A percentile compares a stretch with the other conserved stretches of the same genome.
Evolutionary conservation across 352 stramenopile genomes (phyloP).

Genomic region (Globisporangium echinulatum): DNA sequence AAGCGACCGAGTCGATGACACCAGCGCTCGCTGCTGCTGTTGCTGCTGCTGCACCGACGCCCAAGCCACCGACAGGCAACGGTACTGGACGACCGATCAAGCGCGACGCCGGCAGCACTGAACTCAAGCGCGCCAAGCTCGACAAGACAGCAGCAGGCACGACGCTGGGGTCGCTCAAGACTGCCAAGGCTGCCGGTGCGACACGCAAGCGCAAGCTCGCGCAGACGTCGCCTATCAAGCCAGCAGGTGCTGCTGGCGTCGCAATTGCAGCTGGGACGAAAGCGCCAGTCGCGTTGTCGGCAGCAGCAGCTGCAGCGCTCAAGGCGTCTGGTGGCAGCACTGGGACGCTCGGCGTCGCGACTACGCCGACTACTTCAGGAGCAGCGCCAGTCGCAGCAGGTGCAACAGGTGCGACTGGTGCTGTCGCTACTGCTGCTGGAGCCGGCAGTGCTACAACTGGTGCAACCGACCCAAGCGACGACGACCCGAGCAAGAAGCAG

Average conservation of each 20-base stretch:
- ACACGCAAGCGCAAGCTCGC: conserved; percentile 72
- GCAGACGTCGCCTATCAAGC: conserved; percentile 27
- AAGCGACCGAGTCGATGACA: conserved; percentile 2
- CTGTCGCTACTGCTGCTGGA: no score
- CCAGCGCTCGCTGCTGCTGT: not conserved
- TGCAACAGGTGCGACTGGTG: not conserved
- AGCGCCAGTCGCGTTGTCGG: conserved; percentile 4
- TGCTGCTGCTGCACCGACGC: not conserved
- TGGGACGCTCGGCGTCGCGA: not conserved
- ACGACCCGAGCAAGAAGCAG: conserved; percentile 90
- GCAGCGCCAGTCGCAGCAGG: not conserved
- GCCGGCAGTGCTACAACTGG: not conserved
- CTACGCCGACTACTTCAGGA: not conserved
- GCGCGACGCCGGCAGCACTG: conserved; percentile 34
- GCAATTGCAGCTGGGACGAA: not conserved
- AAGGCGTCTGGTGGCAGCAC: not conserved
- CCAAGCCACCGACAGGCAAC: not conserved
- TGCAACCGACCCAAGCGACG: conserved; percentile 16
- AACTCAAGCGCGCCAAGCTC: conserved; percentile 42
- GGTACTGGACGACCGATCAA: conserved; percentile 19
- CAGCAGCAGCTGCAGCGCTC: not conserved
- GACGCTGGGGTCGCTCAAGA: conserved; percentile 15
- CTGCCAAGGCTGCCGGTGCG: conserved; percentile 22
- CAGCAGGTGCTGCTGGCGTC: not conserved
- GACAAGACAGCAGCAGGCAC: conserved; percentile 10